Percentiles rank a stretch among this genome's conserved stretches.
Conservation (phyloP, 495 filamentous ascomycete species). For the Aspergillus asperescens region DNA sequence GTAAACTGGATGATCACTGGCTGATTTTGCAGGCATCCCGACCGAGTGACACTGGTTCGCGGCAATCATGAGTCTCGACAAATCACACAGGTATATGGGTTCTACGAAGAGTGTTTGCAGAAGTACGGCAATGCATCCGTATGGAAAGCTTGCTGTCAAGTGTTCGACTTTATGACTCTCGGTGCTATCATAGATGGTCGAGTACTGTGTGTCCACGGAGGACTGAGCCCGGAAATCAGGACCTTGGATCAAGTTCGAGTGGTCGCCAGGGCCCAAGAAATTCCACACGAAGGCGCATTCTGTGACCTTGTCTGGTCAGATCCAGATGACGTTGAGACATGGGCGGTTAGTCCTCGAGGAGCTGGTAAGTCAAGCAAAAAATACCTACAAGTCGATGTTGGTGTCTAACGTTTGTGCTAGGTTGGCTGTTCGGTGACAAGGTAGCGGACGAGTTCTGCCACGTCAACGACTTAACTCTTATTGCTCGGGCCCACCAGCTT, state of each 20-base stretch:
- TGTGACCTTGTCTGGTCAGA: constrained; percentile 98
- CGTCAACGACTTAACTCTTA: constrained; percentile 90
- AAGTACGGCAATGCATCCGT: constrained; percentile 98
- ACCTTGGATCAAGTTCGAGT: constrained; percentile 97
- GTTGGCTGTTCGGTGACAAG: constrained; percentile 97
- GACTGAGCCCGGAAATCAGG: constrained; percentile 91
- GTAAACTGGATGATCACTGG: background rate
- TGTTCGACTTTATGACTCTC: constrained; percentile 95
- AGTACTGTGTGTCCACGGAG: constrained; percentile 94
- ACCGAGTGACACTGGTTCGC: constrained; percentile 89
- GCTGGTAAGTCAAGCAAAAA: constrained; percentile 50
- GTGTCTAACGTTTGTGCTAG: constrained; percentile 15
- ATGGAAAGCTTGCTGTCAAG: constrained; percentile 98
- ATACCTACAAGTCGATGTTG: background rate
- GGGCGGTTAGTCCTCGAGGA: constrained; percentile 91
- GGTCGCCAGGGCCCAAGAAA: constrained; percentile 93
- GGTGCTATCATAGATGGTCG: constrained; percentile 96
- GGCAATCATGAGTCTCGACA: constrained; percentile 97
- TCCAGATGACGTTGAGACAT: constrained; percentile 96
- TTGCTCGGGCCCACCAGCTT: constrained; percentile 92
- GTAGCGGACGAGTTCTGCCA: constrained; percentile 99
- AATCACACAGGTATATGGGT: constrained; percentile 97
- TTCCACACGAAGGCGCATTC: constrained; percentile 96
- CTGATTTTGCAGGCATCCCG: constrained; percentile 66
- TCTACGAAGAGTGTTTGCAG: constrained; percentile 96